phyloP scores from a whole-genome alignment of 768 basidiomycete genomes.

The Suillus decipiens region DNA sequence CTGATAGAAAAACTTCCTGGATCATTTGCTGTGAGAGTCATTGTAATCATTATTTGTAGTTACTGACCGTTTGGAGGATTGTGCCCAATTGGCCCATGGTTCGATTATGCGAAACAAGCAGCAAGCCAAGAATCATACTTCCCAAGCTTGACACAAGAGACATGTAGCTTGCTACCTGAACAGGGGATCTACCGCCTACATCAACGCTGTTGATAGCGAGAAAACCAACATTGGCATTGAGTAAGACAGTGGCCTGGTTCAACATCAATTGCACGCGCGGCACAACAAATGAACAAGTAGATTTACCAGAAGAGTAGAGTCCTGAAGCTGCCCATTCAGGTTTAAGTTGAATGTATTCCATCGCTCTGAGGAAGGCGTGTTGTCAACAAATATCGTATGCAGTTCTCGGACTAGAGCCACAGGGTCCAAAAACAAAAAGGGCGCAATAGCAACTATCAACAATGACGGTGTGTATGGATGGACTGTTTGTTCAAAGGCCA shows the following conservation, averaged over 20 bases:
- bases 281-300: not conserved
- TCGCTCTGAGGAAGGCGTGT: slow-evolving; percentile 36
- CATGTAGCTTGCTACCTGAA: slow-evolving; percentile 40
- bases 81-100: slow-evolving; percentile 21
- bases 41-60: slow-evolving; percentile 10
- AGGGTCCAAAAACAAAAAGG: slow-evolving; percentile 52
- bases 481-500: slow-evolving; percentile 37
- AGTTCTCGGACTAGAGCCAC: slow-evolving; percentile 45
- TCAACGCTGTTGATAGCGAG: slow-evolving; percentile 50
- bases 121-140: slow-evolving; percentile 37
- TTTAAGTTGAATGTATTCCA: slow-evolving; percentile 49
- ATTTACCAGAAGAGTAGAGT: slow-evolving; percentile 54
- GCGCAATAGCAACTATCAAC: slow-evolving; percentile 40
- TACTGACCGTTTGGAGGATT: slow-evolving; percentile 31
- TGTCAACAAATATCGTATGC: slow-evolving; percentile 52
- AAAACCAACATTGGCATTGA: slow-evolving; percentile 55
- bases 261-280: not conserved
- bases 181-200: slow-evolving; percentile 18
- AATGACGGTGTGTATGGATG: slow-evolving; percentile 34
- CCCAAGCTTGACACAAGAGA: slow-evolving; percentile 39
- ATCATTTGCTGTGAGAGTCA: not conserved
- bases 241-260: slow-evolving; percentile 47
- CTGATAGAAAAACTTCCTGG: slow-evolving; percentile 29
- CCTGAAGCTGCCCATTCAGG: slow-evolving; percentile 51
- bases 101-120: slow-evolving; percentile 41